Percentiles rank a stretch among this genome's conserved stretches.
Conservation (phyloP, 2,329 filamentous ascomycete species). For the Ascochyta pisi region DNA sequence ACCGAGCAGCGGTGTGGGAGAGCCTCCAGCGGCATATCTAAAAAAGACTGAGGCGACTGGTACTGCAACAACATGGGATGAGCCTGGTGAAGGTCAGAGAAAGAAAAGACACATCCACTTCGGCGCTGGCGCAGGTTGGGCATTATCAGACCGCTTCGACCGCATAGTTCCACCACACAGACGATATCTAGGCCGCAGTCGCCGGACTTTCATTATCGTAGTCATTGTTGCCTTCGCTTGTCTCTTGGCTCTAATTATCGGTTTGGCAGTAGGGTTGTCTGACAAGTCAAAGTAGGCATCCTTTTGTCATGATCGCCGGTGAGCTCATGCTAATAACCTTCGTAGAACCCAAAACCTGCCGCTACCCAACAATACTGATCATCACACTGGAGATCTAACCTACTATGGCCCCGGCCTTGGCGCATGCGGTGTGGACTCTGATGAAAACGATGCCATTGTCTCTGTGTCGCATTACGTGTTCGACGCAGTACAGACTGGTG, state of each 20-base stretch:
- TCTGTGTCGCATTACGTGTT: conserved; percentile 73
- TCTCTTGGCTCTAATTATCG: conserved; percentile 51
- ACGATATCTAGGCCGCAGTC: conserved; percentile 49
- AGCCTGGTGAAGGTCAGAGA: not conserved
- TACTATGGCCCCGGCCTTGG: conserved; percentile 73
- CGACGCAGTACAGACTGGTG: conserved; percentile 62
- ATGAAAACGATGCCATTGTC: conserved; percentile 65
- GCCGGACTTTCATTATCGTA: conserved; percentile 48
- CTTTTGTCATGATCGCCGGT: too few species aligned
- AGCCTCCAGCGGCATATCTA: conserved; percentile 29
- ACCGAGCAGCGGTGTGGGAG: conserved; percentile 1
- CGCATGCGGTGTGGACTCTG: conserved; percentile 69
- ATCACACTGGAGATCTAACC: conserved; percentile 69
- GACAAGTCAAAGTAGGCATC: conserved; percentile 28
- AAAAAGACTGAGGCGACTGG: conserved; percentile 17
- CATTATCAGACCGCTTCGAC: conserved; percentile 44
- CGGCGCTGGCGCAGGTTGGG: conserved; percentile 29
- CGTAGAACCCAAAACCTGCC: conserved; percentile 54
- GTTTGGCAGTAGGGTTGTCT: conserved; percentile 50
- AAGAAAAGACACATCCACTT: conserved; percentile 9
- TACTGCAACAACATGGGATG: conserved; percentile 10
- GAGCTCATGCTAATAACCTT: not conserved
- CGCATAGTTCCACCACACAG: conserved; percentile 47
- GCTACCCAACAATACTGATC: conserved; percentile 59
- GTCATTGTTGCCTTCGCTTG: conserved; percentile 41